A percentile compares a stretch with the other conserved stretches of the same genome.
Conservation (phyloP, 352 stramenopile species). For the Phytophthora aleatoria region DNA sequence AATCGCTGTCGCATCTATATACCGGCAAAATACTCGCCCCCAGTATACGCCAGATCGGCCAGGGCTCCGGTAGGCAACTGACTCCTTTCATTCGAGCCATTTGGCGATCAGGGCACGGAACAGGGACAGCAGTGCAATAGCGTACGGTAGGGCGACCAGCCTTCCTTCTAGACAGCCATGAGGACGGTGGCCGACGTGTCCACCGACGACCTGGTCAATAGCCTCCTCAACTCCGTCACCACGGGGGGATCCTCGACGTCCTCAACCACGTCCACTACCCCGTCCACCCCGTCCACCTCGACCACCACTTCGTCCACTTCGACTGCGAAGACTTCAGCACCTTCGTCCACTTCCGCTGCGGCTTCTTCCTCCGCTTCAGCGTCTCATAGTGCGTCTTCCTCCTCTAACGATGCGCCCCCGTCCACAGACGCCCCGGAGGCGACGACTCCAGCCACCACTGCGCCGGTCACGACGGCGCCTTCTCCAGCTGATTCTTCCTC, state of each 20-base stretch:
- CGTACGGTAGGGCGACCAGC: not conserved
- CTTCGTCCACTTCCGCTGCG: constrained; percentile 4
- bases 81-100: constrained; percentile 24
- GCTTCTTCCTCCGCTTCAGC: constrained; percentile 3
- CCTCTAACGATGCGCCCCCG: constrained; percentile 1
- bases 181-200: constrained; percentile 35
- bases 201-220: constrained; percentile 49
- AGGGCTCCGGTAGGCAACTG: constrained; percentile 20
- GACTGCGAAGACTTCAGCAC: constrained; percentile 3
- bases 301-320: constrained; percentile 15
- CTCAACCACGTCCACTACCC: constrained; percentile 7
- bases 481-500: constrained; percentile 1
- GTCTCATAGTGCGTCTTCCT: constrained; percentile 13
- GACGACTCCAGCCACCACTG: not conserved
- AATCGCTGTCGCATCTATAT: constrained; percentile 1
- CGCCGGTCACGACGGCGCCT: not conserved
- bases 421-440: constrained; percentile 2
- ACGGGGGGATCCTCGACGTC: constrained; percentile 18
- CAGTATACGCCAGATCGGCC: constrained; percentile 11
- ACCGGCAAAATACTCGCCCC: constrained; percentile 19
- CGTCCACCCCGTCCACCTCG: constrained; percentile 9
- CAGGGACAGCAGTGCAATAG: not conserved
- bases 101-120: constrained; percentile 11
- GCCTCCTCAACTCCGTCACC: constrained; percentile 44
- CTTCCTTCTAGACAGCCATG: constrained; percentile 12